Evolutionary conservation across 805 yeast species (phyloP).

Genomic region (Yarrowia alimentaria): DNA sequence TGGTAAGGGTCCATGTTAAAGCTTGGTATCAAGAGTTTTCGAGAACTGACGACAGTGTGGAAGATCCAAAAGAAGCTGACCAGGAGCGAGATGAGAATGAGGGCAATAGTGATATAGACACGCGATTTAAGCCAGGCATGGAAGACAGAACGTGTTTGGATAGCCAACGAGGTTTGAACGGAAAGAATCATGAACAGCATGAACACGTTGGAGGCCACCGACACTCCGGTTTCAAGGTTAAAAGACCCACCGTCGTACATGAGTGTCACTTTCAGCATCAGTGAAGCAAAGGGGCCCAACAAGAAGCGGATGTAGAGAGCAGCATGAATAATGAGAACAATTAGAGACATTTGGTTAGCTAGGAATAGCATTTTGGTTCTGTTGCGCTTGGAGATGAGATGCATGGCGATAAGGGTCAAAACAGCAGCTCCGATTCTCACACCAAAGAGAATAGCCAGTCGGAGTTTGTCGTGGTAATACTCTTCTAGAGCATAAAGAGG

Average conservation of each 20-base stretch:
- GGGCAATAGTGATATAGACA: not conserved
- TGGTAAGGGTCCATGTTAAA: not conserved
- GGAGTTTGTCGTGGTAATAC: not conserved
- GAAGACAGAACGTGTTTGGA: constrained; percentile 12
- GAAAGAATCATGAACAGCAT: constrained; percentile 10
- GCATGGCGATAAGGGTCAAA: constrained; percentile 14
- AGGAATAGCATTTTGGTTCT: constrained; percentile 9
- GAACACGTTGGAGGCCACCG: constrained; percentile 7
- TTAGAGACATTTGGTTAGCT: constrained; percentile 10
- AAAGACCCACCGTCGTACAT: not conserved
- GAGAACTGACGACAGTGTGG: not conserved
- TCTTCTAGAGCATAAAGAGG: not conserved
- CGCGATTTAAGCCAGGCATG: constrained; percentile 16
- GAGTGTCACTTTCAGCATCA: not conserved
- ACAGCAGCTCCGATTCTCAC: constrained; percentile 12
- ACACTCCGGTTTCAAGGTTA: not conserved
- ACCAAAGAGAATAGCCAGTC: constrained; percentile 3
- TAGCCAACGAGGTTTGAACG: not conserved
- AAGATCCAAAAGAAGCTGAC: constrained; percentile 1
- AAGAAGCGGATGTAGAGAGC: constrained; percentile 1
- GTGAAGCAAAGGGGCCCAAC: constrained; percentile 1
- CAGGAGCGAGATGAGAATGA: not conserved
- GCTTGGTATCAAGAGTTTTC: too few relatives aligned
- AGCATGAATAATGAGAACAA: constrained; percentile 2
- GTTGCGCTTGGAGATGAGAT: not conserved